Conservation (phyloP, 129 eudicot species). For the Saposhnikovia divaricata region DNA sequence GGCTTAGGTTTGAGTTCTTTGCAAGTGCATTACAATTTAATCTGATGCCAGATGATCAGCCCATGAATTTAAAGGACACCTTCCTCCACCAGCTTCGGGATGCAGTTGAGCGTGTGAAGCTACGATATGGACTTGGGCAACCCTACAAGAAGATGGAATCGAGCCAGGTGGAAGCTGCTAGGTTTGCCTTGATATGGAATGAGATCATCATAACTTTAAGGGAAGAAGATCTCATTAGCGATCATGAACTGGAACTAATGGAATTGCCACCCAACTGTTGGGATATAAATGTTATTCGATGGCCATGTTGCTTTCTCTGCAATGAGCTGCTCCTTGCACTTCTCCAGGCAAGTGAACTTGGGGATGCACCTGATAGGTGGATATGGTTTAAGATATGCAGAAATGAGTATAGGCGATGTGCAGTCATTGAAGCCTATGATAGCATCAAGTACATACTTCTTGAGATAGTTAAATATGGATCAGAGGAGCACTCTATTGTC, state of each 20-base stretch:
- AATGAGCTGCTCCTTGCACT: conserved; percentile 78
- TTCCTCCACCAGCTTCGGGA: conserved; percentile 55
- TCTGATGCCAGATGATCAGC: conserved; percentile 69
- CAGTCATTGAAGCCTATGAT: conserved; percentile 77
- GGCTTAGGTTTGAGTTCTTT: conserved; percentile 86
- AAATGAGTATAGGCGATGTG: conserved; percentile 81
- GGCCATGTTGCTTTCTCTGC: conserved; percentile 86
- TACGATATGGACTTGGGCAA: conserved; percentile 84
- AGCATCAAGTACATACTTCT: conserved; percentile 59
- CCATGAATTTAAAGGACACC: conserved; percentile 32
- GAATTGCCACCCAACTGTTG: conserved; percentile 79
- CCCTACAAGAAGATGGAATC: conserved; percentile 69
- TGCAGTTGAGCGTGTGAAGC: conserved; percentile 58
- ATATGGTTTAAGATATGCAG: conserved; percentile 77
- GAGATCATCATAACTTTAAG: conserved; percentile 64
- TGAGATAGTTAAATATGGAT: conserved; percentile 39
- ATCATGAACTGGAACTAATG: conserved; percentile 59
- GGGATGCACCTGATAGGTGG: conserved; percentile 53
- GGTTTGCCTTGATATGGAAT: conserved; percentile 88
- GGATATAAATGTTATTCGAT: conserved; percentile 81
- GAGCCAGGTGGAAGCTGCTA: conserved; percentile 71
- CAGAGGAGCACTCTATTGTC: conserved; percentile 68
- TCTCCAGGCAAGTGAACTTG: conserved; percentile 60
- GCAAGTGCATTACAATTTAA: conserved; percentile 87
- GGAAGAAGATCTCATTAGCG: conserved; percentile 84